Conservation (phyloP, 73 alveolate genomes). For the Tetrahymena borealis region DNA sequence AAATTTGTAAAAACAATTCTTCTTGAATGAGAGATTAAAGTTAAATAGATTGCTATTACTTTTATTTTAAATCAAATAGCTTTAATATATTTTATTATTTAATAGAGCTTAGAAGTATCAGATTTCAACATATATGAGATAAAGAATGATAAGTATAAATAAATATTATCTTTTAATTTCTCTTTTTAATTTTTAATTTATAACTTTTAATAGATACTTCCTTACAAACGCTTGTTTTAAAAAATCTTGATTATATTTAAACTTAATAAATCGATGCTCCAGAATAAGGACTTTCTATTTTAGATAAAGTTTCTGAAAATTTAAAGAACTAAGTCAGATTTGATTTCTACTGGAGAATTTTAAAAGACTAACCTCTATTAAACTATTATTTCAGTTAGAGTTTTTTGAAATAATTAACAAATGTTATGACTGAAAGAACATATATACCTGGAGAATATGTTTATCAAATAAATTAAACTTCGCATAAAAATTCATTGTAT, state of each 20-base stretch:
- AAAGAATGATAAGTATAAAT: neutral
- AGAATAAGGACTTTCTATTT: neutral
- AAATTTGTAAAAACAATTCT: too few relatives aligned
- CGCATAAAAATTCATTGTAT: neutral
- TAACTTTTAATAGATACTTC: neutral
- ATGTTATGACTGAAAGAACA: neutral
- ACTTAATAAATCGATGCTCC: neutral
- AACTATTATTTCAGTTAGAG: neutral
- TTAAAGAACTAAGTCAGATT: neutral
- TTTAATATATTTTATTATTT: neutral
- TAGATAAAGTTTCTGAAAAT: neutral
- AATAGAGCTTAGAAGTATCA: neutral
- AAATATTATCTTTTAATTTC: neutral
- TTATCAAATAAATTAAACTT: neutral
- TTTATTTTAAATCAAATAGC: too few relatives aligned
- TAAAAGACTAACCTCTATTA: neutral
- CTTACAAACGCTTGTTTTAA: neutral
- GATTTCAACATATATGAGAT: neutral
- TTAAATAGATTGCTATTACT: too few relatives aligned
- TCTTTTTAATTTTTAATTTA: neutral
- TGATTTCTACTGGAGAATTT: neutral
- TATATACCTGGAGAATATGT: neutral
- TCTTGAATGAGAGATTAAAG: too few relatives aligned
- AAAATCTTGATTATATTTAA: neutral
- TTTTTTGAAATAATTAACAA: neutral